Conservation (phyloP, 2,329 filamentous ascomycete species). For the Ramichloridium luteum region DNA sequence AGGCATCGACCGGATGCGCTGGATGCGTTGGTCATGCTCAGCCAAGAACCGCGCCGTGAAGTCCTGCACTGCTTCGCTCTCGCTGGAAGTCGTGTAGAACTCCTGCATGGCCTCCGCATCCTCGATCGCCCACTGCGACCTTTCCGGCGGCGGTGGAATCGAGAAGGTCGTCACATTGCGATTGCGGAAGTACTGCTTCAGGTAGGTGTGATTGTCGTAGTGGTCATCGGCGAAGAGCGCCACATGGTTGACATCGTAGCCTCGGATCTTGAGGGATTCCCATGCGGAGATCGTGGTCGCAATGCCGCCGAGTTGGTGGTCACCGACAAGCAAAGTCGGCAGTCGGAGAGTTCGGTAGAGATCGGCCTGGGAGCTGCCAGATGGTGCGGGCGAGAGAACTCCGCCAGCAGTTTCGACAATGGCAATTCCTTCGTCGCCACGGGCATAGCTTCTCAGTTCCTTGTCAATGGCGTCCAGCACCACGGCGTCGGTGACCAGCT, state of each 20-base stretch:
- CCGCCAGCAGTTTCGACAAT: constrained; percentile 75
- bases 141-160: constrained; percentile 47
- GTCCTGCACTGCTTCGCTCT: constrained; percentile 28
- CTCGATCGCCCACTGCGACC: constrained; percentile 27
- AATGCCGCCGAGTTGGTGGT: constrained; percentile 66
- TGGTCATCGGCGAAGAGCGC: constrained; percentile 54
- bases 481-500: constrained; percentile 20
- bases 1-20: constrained; percentile 49
- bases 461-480: constrained; percentile 33
- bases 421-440: constrained; percentile 41
- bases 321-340: constrained; percentile 62
- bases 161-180: constrained; percentile 46
- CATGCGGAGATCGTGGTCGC: constrained; percentile 68
- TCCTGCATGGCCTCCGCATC: constrained; percentile 47
- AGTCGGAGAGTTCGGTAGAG: constrained; percentile 62
- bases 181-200: constrained; percentile 53
- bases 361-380: constrained; percentile 65
- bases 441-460: constrained; percentile 30
- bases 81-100: constrained; percentile 48
- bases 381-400: constrained; percentile 66
- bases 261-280: constrained; percentile 64
- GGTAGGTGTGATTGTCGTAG: constrained; percentile 57
- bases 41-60: constrained; percentile 41
- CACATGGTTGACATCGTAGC: constrained; percentile 62
- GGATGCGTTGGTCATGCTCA: constrained; percentile 45